Percentiles rank a stretch among this genome's conserved stretches.
Conservation (phyloP, 306 rosid genomes). For the Senna siamea region DNA sequence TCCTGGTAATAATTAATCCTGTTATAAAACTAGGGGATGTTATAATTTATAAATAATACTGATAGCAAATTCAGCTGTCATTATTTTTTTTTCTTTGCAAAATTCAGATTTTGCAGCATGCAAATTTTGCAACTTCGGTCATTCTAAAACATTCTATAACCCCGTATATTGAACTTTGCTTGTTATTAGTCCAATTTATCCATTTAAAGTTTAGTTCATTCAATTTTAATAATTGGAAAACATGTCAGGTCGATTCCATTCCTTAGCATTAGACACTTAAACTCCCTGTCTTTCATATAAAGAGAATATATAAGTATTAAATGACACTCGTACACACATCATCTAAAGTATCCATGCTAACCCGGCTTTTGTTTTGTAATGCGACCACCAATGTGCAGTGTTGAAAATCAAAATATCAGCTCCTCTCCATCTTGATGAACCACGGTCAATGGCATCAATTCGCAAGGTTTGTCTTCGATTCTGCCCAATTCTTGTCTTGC, state of each 20-base stretch:
- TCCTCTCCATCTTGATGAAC: slow-evolving; percentile 89
- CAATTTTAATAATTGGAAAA: slow-evolving; percentile 1
- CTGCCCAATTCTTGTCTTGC: slow-evolving; percentile 76
- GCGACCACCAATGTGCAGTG: slow-evolving; percentile 98
- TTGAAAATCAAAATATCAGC: slow-evolving; percentile 89
- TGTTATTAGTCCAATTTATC: background rate
- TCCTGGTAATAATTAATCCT: slow-evolving; percentile 89
- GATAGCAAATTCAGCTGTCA: background rate
- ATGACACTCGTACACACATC: slow-evolving; percentile 16
- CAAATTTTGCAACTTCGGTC: background rate
- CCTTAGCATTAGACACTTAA: background rate
- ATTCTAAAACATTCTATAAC: too few relatives aligned
- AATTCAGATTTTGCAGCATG: too few relatives aligned
- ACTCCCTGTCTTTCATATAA: background rate
- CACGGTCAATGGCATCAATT: slow-evolving; percentile 76
- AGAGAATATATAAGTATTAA: background rate
- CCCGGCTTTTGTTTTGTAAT: slow-evolving; percentile 90
- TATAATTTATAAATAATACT: slow-evolving; percentile 21
- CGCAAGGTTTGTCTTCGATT: slow-evolving; percentile 66
- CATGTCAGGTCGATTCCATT: background rate
- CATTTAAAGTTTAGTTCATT: background rate
- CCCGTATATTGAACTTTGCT: too few relatives aligned
- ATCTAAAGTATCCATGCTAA: slow-evolving; percentile 46
- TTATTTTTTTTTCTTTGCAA: too few relatives aligned
- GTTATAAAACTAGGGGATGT: slow-evolving; percentile 4